Percentiles rank a stretch among this genome's conserved stretches.
phyloP scores from a whole-genome alignment of 768 basidiomycete species.

The Chalciporus pseudorubinellus region DNA sequence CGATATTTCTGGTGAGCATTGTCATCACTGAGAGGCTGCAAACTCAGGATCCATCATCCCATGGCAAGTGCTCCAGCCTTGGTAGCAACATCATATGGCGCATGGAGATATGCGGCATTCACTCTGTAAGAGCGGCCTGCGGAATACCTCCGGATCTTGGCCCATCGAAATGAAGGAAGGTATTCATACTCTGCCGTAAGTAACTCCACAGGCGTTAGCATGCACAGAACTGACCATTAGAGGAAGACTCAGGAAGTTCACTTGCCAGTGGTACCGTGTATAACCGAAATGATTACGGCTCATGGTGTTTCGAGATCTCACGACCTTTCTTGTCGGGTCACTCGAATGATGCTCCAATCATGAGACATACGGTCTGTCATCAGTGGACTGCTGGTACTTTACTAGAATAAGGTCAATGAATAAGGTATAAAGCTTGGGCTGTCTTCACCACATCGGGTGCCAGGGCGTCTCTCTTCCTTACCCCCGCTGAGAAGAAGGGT shows the following conservation, averaged over 20 bases:
- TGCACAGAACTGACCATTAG: neutral
- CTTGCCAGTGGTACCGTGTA: neutral
- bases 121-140: neutral
- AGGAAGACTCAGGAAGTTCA: neutral
- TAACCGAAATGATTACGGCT: neutral
- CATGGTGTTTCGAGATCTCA: neutral
- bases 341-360: neutral
- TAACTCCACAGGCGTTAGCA: neutral
- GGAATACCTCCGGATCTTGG: no score
- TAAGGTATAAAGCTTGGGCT: slow-evolving; percentile 13
- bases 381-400: neutral
- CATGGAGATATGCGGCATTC: no score
- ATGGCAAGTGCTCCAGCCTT: no score
- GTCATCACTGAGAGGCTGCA: no score
- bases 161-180: no score
- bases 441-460: neutral
- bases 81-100: no score
- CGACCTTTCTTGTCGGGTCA: slow-evolving; percentile 1
- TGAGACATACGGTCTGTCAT: slow-evolving; percentile 9
- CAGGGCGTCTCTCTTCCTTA: neutral
- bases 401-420: neutral
- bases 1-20: no score
- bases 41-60: no score
- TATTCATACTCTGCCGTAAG: neutral
- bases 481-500: neutral